Evolutionary conservation across 1,284 basidiomycete genomes (phyloP).

Genomic region (Tilletia horrida): DNA sequence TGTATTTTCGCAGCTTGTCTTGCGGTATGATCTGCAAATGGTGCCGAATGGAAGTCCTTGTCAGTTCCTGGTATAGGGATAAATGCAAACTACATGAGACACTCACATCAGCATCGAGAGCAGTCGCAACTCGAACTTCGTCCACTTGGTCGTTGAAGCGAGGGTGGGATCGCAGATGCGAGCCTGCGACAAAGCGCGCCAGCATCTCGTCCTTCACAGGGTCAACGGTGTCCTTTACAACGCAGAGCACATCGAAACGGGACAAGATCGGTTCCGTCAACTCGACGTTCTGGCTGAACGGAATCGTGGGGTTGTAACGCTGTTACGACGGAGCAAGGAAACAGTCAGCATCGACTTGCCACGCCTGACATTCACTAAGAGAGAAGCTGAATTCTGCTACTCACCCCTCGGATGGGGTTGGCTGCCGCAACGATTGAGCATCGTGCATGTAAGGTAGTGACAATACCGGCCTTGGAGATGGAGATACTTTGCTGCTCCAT

Average conservation of each 20-base stretch:
- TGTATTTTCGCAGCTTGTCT: constrained; percentile 95
- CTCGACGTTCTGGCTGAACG: constrained; percentile 98
- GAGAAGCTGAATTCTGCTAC: neutral
- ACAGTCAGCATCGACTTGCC: neutral
- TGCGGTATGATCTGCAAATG: constrained; percentile 84
- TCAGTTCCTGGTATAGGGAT: neutral
- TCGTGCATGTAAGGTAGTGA: constrained; percentile 91
- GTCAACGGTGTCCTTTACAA: constrained; percentile 95
- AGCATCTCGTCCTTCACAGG: constrained; percentile 95
- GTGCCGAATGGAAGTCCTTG: neutral
- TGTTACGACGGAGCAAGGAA: neutral
- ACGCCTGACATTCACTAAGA: too few species aligned
- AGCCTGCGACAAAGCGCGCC: constrained; percentile 93
- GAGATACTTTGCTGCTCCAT: constrained; percentile 99
- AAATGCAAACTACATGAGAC: neutral
- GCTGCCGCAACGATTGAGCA: constrained; percentile 97
- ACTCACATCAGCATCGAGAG: constrained; percentile 65
- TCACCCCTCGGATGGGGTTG: constrained; percentile 78
- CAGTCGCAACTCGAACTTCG: constrained; percentile 79
- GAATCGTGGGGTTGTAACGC: constrained; percentile 53
- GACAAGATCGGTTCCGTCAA: constrained; percentile 97
- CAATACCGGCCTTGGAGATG: constrained; percentile 97
- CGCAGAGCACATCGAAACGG: constrained; percentile 96
- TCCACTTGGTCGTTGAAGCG: constrained; percentile 78
- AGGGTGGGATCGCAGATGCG: constrained; percentile 89